Evolutionary conservation across 768 basidiomycete genomes (phyloP).

Genomic region (Pleurotus citrinopileatus): DNA sequence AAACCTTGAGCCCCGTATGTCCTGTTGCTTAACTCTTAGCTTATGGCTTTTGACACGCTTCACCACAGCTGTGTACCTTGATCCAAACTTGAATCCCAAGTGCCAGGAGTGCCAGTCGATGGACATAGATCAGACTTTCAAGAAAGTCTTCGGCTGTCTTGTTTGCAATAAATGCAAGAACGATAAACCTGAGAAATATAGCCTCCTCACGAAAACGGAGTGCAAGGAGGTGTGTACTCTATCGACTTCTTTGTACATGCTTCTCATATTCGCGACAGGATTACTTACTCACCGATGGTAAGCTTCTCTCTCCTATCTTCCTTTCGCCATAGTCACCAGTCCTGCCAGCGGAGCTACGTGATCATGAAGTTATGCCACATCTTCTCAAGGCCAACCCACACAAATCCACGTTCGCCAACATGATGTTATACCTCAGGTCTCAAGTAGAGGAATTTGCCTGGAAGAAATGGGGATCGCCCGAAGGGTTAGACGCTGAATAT

Average conservation of each 20-base stretch:
- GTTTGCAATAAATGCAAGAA: conserved; percentile 93
- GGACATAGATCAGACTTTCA: conserved; percentile 82
- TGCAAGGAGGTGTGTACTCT: conserved; percentile 76
- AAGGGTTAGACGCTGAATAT: conserved; percentile 87
- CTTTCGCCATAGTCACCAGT: conserved; percentile 5
- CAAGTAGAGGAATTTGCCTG: conserved; percentile 97
- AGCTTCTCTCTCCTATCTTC: conserved; percentile 23
- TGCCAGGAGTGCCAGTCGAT: conserved; percentile 85
- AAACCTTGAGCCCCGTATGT: conserved; percentile 71
- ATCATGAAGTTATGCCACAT: conserved; percentile 90
- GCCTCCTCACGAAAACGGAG: conserved; percentile 95
- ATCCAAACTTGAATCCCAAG: conserved; percentile 72
- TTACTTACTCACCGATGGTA: conserved; percentile 92
- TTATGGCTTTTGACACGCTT: not conserved
- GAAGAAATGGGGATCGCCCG: conserved; percentile 96
- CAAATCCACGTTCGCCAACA: conserved; percentile 93
- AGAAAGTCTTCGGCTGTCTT: conserved; percentile 77
- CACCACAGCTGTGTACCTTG: conserved; percentile 70
- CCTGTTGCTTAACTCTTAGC: not conserved
- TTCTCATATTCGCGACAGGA: conserved; percentile 47
- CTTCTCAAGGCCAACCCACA: conserved; percentile 93
- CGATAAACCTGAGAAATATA: conserved; percentile 87
- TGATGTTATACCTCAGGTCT: conserved; percentile 95
- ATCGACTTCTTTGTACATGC: not conserved
- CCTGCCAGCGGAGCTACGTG: conserved; percentile 81